phyloP scores from a whole-genome alignment of 2,329 filamentous ascomycete species.

The Cladosporium cucumerinum region DNA sequence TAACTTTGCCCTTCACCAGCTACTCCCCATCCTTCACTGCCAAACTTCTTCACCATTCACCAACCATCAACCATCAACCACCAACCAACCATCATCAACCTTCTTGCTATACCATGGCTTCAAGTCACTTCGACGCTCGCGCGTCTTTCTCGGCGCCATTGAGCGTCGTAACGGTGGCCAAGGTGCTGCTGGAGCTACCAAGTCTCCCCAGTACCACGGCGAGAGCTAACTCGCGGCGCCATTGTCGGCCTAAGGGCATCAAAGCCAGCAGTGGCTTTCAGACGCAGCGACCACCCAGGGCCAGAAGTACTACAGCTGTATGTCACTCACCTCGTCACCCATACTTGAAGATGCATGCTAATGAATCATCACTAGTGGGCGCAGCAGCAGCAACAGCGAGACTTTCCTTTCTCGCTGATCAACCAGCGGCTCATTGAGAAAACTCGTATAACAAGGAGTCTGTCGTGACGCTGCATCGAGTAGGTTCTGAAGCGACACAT shows the following conservation, averaged over 20 bases:
- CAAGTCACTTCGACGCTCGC: background rate
- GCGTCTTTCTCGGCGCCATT: conserved; percentile 59
- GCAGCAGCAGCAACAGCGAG: no score
- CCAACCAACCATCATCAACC: background rate
- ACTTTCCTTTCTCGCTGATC: no score
- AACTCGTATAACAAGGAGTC: conserved; percentile 81
- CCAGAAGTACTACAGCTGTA: conserved; percentile 99
- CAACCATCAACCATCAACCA: background rate
- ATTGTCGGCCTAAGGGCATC: background rate
- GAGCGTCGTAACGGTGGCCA: conserved; percentile 47
- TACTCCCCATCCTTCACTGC: background rate
- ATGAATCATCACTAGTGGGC: background rate
- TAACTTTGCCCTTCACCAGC: background rate
- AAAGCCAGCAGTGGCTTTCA: background rate
- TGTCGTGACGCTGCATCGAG: conserved; percentile 94
- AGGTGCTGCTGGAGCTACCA: conserved; percentile 23
- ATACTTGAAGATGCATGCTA: background rate
- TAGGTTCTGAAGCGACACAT: conserved; percentile 38
- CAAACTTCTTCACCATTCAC: background rate
- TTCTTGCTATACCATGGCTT: background rate
- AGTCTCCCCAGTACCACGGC: conserved; percentile 34
- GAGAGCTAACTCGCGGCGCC: background rate
- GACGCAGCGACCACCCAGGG: conserved; percentile 65
- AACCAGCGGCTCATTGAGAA: conserved; percentile 71
- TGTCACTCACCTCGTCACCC: conserved; percentile 28